phyloP scores from a whole-genome alignment of 176 grass and related monocot species.

The Oryza longistaminata region DNA sequence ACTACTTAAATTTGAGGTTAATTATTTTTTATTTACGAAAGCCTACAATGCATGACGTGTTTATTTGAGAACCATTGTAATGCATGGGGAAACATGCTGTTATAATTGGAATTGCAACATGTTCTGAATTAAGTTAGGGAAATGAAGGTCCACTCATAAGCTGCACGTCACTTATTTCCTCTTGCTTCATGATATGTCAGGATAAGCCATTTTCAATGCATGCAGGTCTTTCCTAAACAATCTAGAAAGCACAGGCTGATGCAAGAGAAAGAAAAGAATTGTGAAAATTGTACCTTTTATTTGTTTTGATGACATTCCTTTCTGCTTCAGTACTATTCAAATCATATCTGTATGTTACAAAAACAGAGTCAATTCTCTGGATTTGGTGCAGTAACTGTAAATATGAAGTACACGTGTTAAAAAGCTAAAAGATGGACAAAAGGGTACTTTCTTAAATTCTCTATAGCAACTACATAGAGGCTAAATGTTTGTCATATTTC shows the following conservation, averaged over 20 bases:
- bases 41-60: neutral
- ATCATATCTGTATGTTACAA: slow-evolving; percentile 71
- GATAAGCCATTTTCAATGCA: slow-evolving; percentile 21
- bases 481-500: neutral
- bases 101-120: slow-evolving; percentile 3
- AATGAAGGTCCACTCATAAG: slow-evolving; percentile 2
- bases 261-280: neutral
- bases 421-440: neutral
- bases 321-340: slow-evolving; percentile 75
- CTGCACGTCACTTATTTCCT: neutral
- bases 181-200: slow-evolving; percentile 19
- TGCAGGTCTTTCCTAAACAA: neutral
- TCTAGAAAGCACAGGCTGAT: slow-evolving; percentile 7
- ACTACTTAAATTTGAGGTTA: neutral
- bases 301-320: slow-evolving; percentile 61
- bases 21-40: neutral
- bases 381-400: slow-evolving; percentile 6
- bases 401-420: slow-evolving; percentile 6
- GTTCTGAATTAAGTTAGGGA: neutral
- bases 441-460: neutral
- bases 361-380: slow-evolving; percentile 22
- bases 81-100: neutral
- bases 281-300: slow-evolving; percentile 62
- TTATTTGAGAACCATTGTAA: neutral
- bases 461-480: slow-evolving; percentile 10